phyloP scores from a whole-genome alignment of 2,329 filamentous ascomycete genomes.

The Ceratocystis albifundus region DNA sequence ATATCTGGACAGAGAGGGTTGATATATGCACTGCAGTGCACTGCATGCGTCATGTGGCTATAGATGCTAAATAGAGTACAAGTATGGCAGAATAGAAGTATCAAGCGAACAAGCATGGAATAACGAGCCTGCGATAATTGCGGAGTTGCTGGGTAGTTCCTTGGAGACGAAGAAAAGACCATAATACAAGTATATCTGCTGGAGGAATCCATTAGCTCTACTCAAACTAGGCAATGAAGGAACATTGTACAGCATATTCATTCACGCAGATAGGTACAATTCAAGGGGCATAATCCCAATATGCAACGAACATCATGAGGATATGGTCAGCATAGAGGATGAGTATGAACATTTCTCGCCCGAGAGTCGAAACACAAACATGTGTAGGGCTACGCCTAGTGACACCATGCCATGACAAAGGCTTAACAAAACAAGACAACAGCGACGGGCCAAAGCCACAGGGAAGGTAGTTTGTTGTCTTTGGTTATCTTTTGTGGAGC shows the following conservation, averaged over 20 bases:
- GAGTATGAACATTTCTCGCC: background rate
- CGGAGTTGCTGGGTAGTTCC: background rate
- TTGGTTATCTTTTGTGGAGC: background rate
- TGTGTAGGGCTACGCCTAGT: background rate
- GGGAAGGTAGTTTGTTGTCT: background rate
- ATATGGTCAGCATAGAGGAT: background rate
- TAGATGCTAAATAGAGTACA: no score
- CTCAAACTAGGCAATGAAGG: no score
- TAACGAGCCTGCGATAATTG: background rate
- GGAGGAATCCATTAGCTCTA: background rate
- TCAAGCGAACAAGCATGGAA: background rate
- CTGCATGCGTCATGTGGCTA: no score
- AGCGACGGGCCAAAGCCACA: background rate
- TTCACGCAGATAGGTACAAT: no score
- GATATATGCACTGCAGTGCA: no score
- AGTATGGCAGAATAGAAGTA: background rate
- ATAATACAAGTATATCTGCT: background rate
- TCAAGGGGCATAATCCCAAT: background rate
- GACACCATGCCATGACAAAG: conserved; percentile 1
- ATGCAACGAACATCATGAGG: background rate
- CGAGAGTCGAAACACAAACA: background rate
- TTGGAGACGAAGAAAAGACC: background rate
- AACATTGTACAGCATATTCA: no score
- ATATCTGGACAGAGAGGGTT: no score
- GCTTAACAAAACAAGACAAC: background rate